Evolutionary conservation across 139 green algal species (phyloP), one percentile per base, ranked within the genome.

Genomic region (Coelastrella sp.): DNA sequence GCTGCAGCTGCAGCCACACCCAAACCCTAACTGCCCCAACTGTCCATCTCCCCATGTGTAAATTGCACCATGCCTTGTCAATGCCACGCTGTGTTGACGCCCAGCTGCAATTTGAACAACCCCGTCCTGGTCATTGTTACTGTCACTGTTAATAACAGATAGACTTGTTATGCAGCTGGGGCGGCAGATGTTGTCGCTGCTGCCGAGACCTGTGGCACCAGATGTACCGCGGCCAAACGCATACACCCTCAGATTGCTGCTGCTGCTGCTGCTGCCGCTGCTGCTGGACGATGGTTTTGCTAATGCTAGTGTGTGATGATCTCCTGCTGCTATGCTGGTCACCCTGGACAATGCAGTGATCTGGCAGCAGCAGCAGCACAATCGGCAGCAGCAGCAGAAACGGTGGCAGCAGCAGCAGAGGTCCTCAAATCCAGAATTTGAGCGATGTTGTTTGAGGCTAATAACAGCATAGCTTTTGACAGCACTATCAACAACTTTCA

Each of bases 141-240:
- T 49, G 3, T 49, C 35, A 49, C 35, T 49, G 20, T 49, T n/a
- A 66, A 93, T 59, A 6, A 78, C 85, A 1, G 76, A 65, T 57
- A 97, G 87, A 0, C 66, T 85, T 27, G 90, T 61, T 11, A 97
- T 72, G 14, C 56, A 63, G 35, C 82, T 60, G 7, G 96, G 96
- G 7, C 89, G 56, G 82, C 82, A 93, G 4, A 92, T 85, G 74
- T 95, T 93, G 79, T 96, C 93, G 0, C 58, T 92, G 58, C 81
- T 92, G 10, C 93, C 93, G 14, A 95, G 91, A 0, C 96, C 96
- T 6, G 93, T 96, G 84, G 97, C 94, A 0, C 96, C 96, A 84
- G 92, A 97, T 7, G 75, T 90, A 68, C 95, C 94, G 3, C 84
- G 78, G 10, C 96, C 96, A 92, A 93, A 97, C 6, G 91, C 78